phyloP scores from a whole-genome alignment of 2,329 filamentous ascomycete species.

The Colletotrichum lini region DNA sequence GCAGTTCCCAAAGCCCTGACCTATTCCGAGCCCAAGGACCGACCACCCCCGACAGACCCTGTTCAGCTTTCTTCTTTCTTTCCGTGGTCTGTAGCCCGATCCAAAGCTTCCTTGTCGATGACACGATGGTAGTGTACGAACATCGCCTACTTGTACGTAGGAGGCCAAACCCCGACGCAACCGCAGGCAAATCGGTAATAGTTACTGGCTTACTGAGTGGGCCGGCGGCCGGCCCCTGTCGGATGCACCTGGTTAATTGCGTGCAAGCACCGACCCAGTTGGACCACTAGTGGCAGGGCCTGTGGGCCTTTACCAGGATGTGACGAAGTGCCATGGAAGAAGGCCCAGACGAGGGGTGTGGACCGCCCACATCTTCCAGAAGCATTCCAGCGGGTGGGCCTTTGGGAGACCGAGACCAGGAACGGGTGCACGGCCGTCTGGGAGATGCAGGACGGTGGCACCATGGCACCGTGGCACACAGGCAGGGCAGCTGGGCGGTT shows the following conservation, averaged over 20 bases:
- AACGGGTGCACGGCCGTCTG: conserved; percentile 16
- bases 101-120: neutral
- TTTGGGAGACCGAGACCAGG: conserved; percentile 12
- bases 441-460: conserved; percentile 11
- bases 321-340: conserved; percentile 20
- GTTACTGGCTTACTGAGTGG: neutral
- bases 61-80: conserved; percentile 17
- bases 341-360: conserved; percentile 6
- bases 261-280: conserved; percentile 32
- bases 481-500: conserved; percentile 6
- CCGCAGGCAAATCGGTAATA: neutral
- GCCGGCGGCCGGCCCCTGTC: neutral
- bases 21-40: conserved; percentile 3
- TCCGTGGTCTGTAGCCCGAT: neutral
- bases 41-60: neutral
- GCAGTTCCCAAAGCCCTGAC: neutral
- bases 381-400: conserved; percentile 33
- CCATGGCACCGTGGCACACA: neutral
- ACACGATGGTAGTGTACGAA: neutral
- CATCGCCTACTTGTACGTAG: neutral
- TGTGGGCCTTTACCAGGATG: conserved; percentile 11
- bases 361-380: conserved; percentile 38
- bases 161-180: conserved; percentile 15
- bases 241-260: neutral
- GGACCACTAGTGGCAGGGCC: conserved; percentile 20